Evolutionary conservation across 2,329 filamentous ascomycete species (phyloP), one percentile per base, ranked within the genome.

Genomic region (Trichoderma sp.): DNA sequence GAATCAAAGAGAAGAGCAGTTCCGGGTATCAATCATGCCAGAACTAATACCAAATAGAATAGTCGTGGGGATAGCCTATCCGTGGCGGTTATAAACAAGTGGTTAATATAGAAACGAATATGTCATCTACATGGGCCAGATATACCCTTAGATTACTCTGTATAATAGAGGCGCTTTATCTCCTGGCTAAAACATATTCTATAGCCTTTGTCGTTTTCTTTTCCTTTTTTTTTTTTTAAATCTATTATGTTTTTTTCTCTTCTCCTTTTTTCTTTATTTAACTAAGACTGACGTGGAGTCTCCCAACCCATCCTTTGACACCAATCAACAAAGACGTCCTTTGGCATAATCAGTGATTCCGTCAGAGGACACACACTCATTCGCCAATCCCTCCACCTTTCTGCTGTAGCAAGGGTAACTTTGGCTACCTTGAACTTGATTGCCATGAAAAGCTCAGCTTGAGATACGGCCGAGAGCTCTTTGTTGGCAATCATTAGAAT

Each of bases 21-120:
- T n/a, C 18, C 16, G 21, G 12, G 27, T 38, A 59, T 27, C n/a
- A n/a, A 12, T 21, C 11, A 6, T 24, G 50, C 11, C n/a, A n/a
- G 18, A 18, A 11, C 41, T 67, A 59, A 41, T 60, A 60, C 24
- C 3, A 18, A 41, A 60, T 9, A 38, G 67, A 24, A 29, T 41
- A 71, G 67, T 41, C 67, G 24, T 29, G 67, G 33, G 68, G 68
- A 64, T 53, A 72, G 69, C 69, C 69, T 72, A 72, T 72, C 29
- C n/a, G 59, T 35, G 24, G 16, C 59, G 27, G 27, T 64, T 71
- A 71, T 24, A 18, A 64, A n/a, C 16, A 50, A 16, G 11, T 24
- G 50, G 3, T 24, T 24, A 2, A 21, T 56, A 60, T 59, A 24
- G 2, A 6, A n/a, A 21, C 5, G 12, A 3, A 27, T 11, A 45